phyloP scores from a whole-genome alignment of 345 rosid species.

The Litchi chinensis region DNA sequence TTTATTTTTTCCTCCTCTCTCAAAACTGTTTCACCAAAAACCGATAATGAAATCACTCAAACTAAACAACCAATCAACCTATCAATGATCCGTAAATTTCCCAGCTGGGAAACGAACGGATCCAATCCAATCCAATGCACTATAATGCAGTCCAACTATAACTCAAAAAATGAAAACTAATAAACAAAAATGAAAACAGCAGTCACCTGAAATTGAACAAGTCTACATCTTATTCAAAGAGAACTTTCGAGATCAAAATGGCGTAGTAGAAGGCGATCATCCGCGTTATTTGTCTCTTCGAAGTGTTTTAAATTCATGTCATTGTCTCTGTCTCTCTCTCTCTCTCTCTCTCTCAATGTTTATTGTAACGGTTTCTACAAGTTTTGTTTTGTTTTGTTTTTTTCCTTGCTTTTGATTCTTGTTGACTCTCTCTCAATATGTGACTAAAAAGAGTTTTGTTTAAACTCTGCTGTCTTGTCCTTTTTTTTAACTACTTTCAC shows the following conservation, averaged over 20 bases:
- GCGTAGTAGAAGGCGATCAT: conserved; percentile 18
- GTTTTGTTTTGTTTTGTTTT: conserved; percentile 11
- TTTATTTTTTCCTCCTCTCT: neutral
- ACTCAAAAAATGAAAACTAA: neutral
- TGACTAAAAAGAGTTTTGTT: no score
- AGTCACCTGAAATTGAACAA: conserved; percentile 13
- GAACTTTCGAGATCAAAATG: conserved; percentile 24
- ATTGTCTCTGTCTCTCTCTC: neutral
- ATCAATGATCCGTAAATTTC: neutral
- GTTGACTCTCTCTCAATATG: no score
- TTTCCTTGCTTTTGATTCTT: neutral
- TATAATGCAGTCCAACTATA: neutral
- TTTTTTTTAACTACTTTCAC: no score
- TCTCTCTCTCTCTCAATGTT: conserved; percentile 4
- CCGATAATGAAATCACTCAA: conserved; percentile 15
- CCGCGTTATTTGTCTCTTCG: conserved; percentile 23
- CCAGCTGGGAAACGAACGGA: neutral
- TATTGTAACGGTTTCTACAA: conserved; percentile 20
- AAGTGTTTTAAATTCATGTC: conserved; percentile 8
- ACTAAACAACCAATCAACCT: neutral
- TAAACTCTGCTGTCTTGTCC: no score
- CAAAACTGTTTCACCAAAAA: conserved; percentile 9
- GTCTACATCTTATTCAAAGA: neutral
- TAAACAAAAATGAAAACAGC: neutral
- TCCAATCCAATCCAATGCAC: neutral